A percentile compares a stretch with the other conserved stretches of the same genome.
Conservation (phyloP, 495 filamentous ascomycete genomes). For the Penicillium steckii region DNA sequence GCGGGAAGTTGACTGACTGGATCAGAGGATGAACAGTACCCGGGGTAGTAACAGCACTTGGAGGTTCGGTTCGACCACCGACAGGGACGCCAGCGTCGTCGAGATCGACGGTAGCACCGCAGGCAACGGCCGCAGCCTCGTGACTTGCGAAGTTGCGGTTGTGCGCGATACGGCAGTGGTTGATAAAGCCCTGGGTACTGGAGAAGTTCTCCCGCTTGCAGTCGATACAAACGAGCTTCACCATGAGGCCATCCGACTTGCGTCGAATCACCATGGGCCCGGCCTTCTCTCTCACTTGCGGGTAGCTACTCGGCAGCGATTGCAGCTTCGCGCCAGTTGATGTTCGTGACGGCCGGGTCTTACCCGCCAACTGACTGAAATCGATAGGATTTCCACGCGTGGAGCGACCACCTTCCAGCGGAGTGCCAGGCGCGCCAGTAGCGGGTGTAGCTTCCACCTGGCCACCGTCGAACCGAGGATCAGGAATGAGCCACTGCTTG, state of each 20-base stretch:
- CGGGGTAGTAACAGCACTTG: slow-evolving; percentile 27
- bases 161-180: slow-evolving; percentile 96
- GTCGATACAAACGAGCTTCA: slow-evolving; percentile 85
- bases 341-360: slow-evolving; percentile 61
- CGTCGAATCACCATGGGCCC: slow-evolving; percentile 61
- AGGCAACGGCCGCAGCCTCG: slow-evolving; percentile 87
- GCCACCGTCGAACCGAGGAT: slow-evolving; percentile 79
- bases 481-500: slow-evolving; percentile 87
- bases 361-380: slow-evolving; percentile 50
- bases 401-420: slow-evolving; percentile 58
- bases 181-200: slow-evolving; percentile 96
- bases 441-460: slow-evolving; percentile 36
- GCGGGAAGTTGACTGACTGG: slow-evolving; percentile 56
- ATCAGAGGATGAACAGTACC: slow-evolving; percentile 71
- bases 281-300: slow-evolving; percentile 63
- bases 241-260: slow-evolving; percentile 57
- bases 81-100: slow-evolving; percentile 58
- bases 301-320: slow-evolving; percentile 69
- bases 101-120: slow-evolving; percentile 76
- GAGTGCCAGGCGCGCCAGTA: slow-evolving; percentile 31
- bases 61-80: slow-evolving; percentile 47
- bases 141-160: slow-evolving; percentile 88
- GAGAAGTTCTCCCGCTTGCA: slow-evolving; percentile 88
- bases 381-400: slow-evolving; percentile 73
- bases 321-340: slow-evolving; percentile 62